Percentiles rank a stretch among this genome's conserved stretches.
Conservation (phyloP, 1,284 basidiomycete genomes). For the Ceratobasidium sp. region DNA sequence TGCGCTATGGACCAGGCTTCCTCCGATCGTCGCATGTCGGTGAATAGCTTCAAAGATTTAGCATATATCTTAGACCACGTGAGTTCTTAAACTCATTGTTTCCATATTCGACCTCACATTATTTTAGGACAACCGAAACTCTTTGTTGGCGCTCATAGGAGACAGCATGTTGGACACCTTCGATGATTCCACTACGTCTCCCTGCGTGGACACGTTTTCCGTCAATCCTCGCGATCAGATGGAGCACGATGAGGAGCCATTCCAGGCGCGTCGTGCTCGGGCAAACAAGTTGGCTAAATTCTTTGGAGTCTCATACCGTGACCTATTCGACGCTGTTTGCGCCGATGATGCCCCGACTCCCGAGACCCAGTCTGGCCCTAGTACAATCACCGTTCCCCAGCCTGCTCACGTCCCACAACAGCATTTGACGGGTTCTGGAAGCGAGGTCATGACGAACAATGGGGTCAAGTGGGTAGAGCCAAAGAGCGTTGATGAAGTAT, state of each 20-base stretch:
- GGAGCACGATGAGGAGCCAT: constrained; percentile 14
- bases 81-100: background rate
- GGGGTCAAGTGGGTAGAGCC: constrained; percentile 36
- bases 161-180: constrained; percentile 6
- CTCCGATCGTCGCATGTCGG: constrained; percentile 8
- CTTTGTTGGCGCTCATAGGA: constrained; percentile 20
- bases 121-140: constrained; percentile 31
- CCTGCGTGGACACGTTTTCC: constrained; percentile 7
- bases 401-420: background rate
- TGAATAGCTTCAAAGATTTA: constrained; percentile 34
- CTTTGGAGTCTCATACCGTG: constrained; percentile 34
- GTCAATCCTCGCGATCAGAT: background rate
- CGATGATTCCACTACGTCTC: background rate
- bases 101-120: background rate
- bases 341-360: background rate
- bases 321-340: constrained; percentile 30
- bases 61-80: constrained; percentile 38
- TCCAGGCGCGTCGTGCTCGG: constrained; percentile 26
- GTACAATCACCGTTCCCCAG: background rate
- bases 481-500: constrained; percentile 36
- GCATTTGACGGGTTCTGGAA: background rate
- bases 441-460: constrained; percentile 33
- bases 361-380: background rate
- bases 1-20: background rate
- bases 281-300: constrained; percentile 32